Conservation (phyloP, 371 early-diverging fungal genomes). For the Mucor saturninus region DNA sequence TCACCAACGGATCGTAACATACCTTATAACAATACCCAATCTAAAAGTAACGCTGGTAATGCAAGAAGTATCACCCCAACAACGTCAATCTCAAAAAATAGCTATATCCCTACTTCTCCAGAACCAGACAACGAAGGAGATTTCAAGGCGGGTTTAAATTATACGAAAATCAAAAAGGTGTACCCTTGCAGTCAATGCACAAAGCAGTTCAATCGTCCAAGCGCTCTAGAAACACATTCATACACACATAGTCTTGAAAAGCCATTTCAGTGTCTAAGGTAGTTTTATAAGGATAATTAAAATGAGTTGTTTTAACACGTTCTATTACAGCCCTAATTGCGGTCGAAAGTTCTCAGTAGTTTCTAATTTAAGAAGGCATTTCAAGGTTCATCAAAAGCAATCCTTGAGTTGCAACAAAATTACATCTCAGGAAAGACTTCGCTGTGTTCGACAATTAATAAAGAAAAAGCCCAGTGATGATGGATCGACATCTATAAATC, state of each 20-base stretch:
- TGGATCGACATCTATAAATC: background rate
- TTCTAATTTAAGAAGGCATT: slow-evolving; percentile 74
- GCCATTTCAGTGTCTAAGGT: slow-evolving; percentile 63
- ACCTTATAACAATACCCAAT: too few relatives aligned
- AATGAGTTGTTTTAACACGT: slow-evolving; percentile 2
- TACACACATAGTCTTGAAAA: slow-evolving; percentile 79
- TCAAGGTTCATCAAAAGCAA: slow-evolving; percentile 29
- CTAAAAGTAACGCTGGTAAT: too few relatives aligned
- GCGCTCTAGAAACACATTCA: slow-evolving; percentile 69
- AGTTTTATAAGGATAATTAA: background rate
- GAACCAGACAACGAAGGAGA: background rate
- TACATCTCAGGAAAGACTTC: slow-evolving; percentile 24
- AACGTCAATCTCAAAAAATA: background rate
- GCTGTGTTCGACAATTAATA: slow-evolving; percentile 17
- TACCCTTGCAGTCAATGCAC: slow-evolving; percentile 60
- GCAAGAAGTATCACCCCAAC: background rate
- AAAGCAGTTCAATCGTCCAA: slow-evolving; percentile 77
- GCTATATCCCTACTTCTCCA: background rate
- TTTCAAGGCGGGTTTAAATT: background rate
- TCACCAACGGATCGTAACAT: too few relatives aligned
- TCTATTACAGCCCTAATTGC: slow-evolving; percentile 54
- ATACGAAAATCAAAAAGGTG: background rate
- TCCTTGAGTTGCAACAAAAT: background rate
- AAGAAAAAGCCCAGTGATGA: background rate
- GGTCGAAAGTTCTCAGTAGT: slow-evolving; percentile 68